phyloP scores from a whole-genome alignment of 257 asterid species.

The Nyctanthes arbortristis region DNA sequence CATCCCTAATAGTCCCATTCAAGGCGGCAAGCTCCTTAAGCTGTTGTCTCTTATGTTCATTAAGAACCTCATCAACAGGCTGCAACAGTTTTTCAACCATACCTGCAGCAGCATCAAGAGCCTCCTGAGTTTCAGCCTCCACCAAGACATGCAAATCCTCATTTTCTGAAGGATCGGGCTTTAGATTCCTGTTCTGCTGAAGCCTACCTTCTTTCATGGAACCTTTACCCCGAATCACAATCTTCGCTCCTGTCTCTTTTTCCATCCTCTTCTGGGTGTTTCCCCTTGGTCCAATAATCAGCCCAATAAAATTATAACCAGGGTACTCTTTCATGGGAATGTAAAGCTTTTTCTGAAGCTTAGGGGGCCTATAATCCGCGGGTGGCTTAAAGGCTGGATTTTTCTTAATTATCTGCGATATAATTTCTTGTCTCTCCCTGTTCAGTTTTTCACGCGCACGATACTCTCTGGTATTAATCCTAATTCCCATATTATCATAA shows the following conservation, averaged over 20 bases:
- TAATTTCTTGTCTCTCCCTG: conserved; percentile 88
- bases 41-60: conserved; percentile 97
- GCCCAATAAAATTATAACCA: conserved; percentile 88
- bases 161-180: conserved; percentile 81
- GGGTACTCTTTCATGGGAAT: conserved; percentile 97
- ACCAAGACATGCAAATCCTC: conserved; percentile 96
- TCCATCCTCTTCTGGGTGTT: conserved; percentile 94
- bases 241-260: conserved; percentile 93
- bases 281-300: conserved; percentile 45
- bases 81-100: conserved; percentile 97
- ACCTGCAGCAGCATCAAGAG: conserved; percentile 90
- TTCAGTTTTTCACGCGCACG: conserved; percentile 88
- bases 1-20: conserved; percentile 97
- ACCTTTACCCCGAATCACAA: conserved; percentile 95
- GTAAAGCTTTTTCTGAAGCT: conserved; percentile 86
- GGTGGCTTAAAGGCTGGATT: conserved; percentile 96
- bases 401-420: conserved; percentile 81
- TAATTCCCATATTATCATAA: conserved; percentile 83
- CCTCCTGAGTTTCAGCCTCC: conserved; percentile 92
- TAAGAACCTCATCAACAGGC: conserved; percentile 96
- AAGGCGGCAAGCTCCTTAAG: conserved; percentile 94
- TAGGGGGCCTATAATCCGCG: conserved; percentile 97
- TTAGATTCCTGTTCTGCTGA: conserved; percentile 87
- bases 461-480: conserved; percentile 91
- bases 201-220: conserved; percentile 92